Base-by-base conservation (phyloP, 2,329 filamentous ascomycete genomes). In the Diaporthe australafricana region DNA sequence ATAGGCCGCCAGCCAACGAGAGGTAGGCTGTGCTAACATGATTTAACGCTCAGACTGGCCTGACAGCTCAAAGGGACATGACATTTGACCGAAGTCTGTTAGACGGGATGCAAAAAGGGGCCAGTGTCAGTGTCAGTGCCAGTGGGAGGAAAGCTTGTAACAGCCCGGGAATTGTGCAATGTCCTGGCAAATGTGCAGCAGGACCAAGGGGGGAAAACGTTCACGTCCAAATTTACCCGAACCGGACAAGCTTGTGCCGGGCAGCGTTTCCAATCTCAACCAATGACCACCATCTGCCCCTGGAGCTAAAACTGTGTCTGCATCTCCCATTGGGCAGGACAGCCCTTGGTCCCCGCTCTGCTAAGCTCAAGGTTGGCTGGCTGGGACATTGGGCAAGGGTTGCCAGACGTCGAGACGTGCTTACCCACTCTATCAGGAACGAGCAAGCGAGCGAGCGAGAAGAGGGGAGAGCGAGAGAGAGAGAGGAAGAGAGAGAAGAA, bases 341-440 rank as follows among this genome's bases (percentile, higher is more conserved):
- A 14, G 32, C n/a, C 30, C 11, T 50, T 1, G 3, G 25, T 17
- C 66, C n/a, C 67, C 67, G 47, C 32, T 12, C n/a, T 40, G 53
- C 66, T 60, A 35, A 32, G 25, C 66, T 38, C 35, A 69, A 40
- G 40, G 66, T 40, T 69, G 32, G 20, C 27, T 55, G 38, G 38
- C 38, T 68, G 27, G 50, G 35, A 40, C 22, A 14, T 16, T 50
- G 66, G 53, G 42, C 66, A 69, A 45, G 66, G 66, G n/a, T 60
- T 22, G 42, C 67, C 53, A 40, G 67, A 52, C 53, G 48, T 25
- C 14, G n/a, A 48, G 22, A 35, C 42, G 42, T 35, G 42, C 27
- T 35, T 35, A 48, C 60, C 60, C 60, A 63, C 60, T 50, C 66
- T 69, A 57, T 69, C 42, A 69, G 66, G 53, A 40, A 69, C 66